phyloP scores from a whole-genome alignment of 768 basidiomycete species.

The Russula compacta region DNA sequence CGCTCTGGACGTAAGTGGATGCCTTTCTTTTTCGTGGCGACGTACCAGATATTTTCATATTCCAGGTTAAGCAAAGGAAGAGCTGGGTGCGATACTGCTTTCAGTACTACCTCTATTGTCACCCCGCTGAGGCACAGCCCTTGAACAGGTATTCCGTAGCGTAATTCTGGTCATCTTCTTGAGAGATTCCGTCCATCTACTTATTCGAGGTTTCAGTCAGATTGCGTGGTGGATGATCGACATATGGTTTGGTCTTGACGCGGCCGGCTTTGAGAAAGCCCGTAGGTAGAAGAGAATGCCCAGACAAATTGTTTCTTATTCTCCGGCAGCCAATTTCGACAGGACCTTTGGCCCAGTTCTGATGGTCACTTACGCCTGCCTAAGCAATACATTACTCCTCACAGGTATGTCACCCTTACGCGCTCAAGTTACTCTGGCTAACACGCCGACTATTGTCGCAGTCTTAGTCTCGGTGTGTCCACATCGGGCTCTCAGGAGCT shows the following conservation, averaged over 20 bases:
- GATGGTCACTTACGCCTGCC: slow-evolving; percentile 83
- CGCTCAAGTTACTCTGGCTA: background rate
- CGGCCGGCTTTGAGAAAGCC: slow-evolving; percentile 75
- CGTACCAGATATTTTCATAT: background rate
- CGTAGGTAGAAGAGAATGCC: slow-evolving; percentile 38
- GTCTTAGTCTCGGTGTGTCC: slow-evolving; percentile 8
- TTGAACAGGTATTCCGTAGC: slow-evolving; percentile 27
- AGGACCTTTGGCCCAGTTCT: slow-evolving; percentile 84
- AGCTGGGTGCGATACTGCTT: slow-evolving; percentile 36
- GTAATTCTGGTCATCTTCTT: slow-evolving; percentile 23
- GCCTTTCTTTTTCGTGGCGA: background rate
- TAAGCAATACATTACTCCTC: slow-evolving; percentile 86
- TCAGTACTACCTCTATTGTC: slow-evolving; percentile 18
- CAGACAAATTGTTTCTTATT: slow-evolving; percentile 6
- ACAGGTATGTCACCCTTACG: slow-evolving; percentile 49
- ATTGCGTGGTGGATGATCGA: slow-evolving; percentile 97
- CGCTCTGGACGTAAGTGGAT: slow-evolving; percentile 76
- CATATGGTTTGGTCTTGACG: slow-evolving; percentile 92
- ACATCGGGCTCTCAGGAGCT: background rate
- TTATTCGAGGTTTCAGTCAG: slow-evolving; percentile 30
- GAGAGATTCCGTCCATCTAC: background rate
- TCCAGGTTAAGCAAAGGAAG: slow-evolving; percentile 53
- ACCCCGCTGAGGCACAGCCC: background rate
- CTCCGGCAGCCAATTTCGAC: slow-evolving; percentile 59
- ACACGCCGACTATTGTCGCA: slow-evolving; percentile 5